Evolutionary conservation across 2,329 filamentous ascomycete genomes (phyloP), one percentile per base, ranked within the genome.

Genomic region (Zasmidium angulare): DNA sequence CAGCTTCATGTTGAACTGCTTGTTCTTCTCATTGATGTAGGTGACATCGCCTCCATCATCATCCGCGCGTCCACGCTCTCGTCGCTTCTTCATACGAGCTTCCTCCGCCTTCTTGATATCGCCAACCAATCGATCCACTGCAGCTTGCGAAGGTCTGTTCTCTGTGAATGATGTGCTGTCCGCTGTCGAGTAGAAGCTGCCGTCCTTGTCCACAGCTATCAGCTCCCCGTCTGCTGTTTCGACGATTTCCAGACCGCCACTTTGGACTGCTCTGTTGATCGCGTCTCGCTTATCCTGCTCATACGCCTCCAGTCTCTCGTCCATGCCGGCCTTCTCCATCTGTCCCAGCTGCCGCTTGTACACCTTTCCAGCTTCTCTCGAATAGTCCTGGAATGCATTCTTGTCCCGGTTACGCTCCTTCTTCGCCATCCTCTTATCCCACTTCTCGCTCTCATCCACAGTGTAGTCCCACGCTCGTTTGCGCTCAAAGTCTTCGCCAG

Each of bases 11-110:
- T 99, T 99, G 81, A 99, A 99, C 82, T 97, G 92, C 83, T 98
- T 98, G 83, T 99, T 99, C 88, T 99, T 97, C 79, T 97, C 92
- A 79, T 99, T 99, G 84, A 99, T 99, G 78, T 96, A 98, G 7
- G 93, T 98, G 69, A 98, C 90, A 76, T 99, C 95, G 24, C 86
- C 89, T 50, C 93, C 90, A 64, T 96, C 92, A 59, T 93, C 91
- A 46, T 79, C 76, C 73, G 87, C 85, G 12, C 86, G 85, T 74
- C 89, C 86, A 55, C 92, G 84, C 66, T 96, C 91, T 74, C 85
- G 87, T 69, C 92, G 84, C 81, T 96, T 96, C 83, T 93, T 96
- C 71, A 96, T 73, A 53, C 92, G 83, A 54, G 87, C 84, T 69
- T 96, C 92, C 77, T 99, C 95, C 1, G 93, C 91, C 79, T 93